These are phyloP conservation scores for Apostasia shenzhenica DNA, from an alignment of 106 monocot genomes.

Conservation along the genomic window DNA sequence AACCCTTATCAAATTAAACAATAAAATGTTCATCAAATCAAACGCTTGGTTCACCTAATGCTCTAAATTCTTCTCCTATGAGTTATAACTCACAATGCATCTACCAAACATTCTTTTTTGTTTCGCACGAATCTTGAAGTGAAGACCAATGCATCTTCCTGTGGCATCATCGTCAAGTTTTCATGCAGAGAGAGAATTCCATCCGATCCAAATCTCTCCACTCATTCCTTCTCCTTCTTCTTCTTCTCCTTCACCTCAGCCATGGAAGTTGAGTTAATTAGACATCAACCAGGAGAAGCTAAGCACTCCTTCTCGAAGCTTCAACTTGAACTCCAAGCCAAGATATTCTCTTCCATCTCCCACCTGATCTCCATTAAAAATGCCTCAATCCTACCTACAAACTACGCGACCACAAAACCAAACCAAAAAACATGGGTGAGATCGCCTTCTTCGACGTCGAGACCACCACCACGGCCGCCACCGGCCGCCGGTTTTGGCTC, in stretches of 20 bases:
- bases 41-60: too few relatives aligned
- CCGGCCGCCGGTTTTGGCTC: slow-evolving; percentile 38
- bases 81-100: too few relatives aligned
- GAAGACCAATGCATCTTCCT: too few relatives aligned
- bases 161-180: too few relatives aligned
- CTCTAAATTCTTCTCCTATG: too few relatives aligned
- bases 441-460: slow-evolving; percentile 90
- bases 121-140: too few relatives aligned
- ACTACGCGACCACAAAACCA: background rate
- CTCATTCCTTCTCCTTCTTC: background rate
- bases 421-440: slow-evolving; percentile 16
- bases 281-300: slow-evolving; percentile 8
- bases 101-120: too few relatives aligned
- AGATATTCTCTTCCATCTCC: slow-evolving; percentile 1
- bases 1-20: too few relatives aligned
- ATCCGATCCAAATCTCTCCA: background rate
- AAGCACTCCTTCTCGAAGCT: slow-evolving; percentile 22
- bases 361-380: background rate
- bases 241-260: background rate
- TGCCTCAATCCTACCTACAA: background rate
- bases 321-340: slow-evolving; percentile 58
- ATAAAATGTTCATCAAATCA: too few relatives aligned
- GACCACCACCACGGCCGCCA: slow-evolving; percentile 39
- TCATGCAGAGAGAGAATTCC: too few relatives aligned
- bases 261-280: background rate